These are phyloP conservation scores for Ganoderma boninense DNA, from an alignment of 1,284 basidiomycete species.

Conservation along the genomic window DNA sequence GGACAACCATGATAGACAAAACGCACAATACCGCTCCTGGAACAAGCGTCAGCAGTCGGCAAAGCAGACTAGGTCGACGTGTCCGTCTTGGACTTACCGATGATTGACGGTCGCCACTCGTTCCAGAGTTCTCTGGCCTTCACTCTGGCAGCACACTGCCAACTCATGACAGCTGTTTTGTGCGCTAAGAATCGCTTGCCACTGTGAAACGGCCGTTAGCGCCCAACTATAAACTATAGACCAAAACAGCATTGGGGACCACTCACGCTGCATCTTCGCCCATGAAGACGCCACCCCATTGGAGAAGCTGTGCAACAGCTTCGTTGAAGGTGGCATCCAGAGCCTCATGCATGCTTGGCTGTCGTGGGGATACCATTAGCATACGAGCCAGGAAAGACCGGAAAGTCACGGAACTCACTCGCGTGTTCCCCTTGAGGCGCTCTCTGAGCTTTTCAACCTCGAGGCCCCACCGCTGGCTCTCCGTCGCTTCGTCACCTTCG, in stretches of 20 bases:
- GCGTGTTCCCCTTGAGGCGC: constrained; percentile 61
- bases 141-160: constrained; percentile 76
- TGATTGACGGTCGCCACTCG: constrained; percentile 73
- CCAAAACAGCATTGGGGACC: neutral
- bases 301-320: constrained; percentile 83
- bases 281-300: constrained; percentile 84
- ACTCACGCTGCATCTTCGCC: constrained; percentile 78
- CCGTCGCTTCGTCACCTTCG: constrained; percentile 45
- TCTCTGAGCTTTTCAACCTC: constrained; percentile 64
- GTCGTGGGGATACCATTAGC: constrained; percentile 18
- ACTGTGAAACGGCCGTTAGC: constrained; percentile 48
- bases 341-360: constrained; percentile 61
- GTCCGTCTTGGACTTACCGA: constrained; percentile 57
- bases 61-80: neutral
- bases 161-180: constrained; percentile 74
- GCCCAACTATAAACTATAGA: neutral
- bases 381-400: constrained; percentile 21
- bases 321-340: constrained; percentile 81
- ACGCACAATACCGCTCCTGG: constrained; percentile 32
- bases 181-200: constrained; percentile 83
- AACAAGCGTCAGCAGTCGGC: constrained; percentile 17
- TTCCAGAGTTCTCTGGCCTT: constrained; percentile 73
- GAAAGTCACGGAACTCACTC: constrained; percentile 49
- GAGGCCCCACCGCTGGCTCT: constrained; percentile 80
- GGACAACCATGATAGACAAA: constrained; percentile 36